These are phyloP conservation scores for Helotiales sp. DNA, from an alignment of 2,329 filamentous ascomycete genomes.

Conservation along the genomic window DNA sequence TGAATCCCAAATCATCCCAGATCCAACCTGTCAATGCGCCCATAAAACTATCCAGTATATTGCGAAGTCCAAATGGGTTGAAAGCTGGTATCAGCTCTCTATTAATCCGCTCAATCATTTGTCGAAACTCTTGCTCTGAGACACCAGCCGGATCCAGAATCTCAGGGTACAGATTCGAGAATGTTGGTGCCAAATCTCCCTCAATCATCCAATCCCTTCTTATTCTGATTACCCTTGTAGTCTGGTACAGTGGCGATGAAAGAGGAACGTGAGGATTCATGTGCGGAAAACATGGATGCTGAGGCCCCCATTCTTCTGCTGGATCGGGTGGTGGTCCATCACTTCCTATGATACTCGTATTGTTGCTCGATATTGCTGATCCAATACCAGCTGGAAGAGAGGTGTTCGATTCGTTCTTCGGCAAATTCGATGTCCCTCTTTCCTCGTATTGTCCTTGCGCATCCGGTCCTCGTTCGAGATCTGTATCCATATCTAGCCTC, in stretches of 20 bases:
- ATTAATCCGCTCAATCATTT: conserved; percentile 80
- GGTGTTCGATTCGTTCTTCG: conserved; percentile 27
- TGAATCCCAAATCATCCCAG: conserved; percentile 87
- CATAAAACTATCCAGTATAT: conserved; percentile 76
- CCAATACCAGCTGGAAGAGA: conserved; percentile 33
- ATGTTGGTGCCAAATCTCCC: conserved; percentile 89
- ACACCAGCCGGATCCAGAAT: conserved; percentile 85
- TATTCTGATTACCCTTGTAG: conserved; percentile 88
- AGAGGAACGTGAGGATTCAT: conserved; percentile 86
- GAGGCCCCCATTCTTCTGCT: conserved; percentile 82
- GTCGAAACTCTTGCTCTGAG: conserved; percentile 82
- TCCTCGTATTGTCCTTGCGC: conserved; percentile 24
- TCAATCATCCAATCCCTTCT: conserved; percentile 87
- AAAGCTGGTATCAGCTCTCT: conserved; percentile 74
- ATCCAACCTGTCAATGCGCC: conserved; percentile 88
- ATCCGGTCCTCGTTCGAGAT: conserved; percentile 34
- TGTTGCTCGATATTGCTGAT: conserved; percentile 34
- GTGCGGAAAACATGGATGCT: conserved; percentile 93
- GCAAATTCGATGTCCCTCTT: conserved; percentile 25
- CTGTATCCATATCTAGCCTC: conserved; percentile 29
- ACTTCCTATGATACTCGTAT: conserved; percentile 34
- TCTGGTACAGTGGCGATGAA: conserved; percentile 69
- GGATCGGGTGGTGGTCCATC: conserved; percentile 52
- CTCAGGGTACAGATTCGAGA: conserved; percentile 94
- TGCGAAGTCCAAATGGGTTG: conserved; percentile 73